Evolutionary conservation across 2,329 filamentous ascomycete genomes (phyloP), one percentile per base, ranked within the genome.

Genomic region (Orbilia ellipsospora): DNA sequence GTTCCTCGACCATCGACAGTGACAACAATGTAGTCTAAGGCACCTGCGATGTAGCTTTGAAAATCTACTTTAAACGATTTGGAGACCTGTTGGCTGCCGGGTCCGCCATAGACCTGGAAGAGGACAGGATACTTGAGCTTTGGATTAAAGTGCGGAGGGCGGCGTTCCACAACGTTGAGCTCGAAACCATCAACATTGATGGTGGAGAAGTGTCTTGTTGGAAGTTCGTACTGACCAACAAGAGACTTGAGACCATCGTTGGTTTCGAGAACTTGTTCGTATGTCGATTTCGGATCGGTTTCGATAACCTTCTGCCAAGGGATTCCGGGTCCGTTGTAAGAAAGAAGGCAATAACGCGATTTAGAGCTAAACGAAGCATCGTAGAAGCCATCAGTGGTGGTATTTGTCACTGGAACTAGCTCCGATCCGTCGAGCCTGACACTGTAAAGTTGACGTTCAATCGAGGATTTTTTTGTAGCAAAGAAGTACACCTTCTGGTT

Each of bases 1-100:
- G 95, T 99, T 50, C 95, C 95, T 60, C 94, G 90, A 16, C 93
- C 93, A 81, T 99, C 95, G 28, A 99, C 90, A 0, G 94, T 98
- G 57, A 99, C 91, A 44, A 97, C 94, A 62, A 99, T 87, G 83
- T 99, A 99, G 50, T 93, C 94, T 0, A 99, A 87, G 18, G 85
- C 89, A 0, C 92, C 90, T 36, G 95, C 93, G 50, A 97, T 85
- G 81, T 95, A 98, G 5, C 92, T 88, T 81, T 98, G 93, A 81
- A 96, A 99, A 81, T 97, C 92, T 73, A 99, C 89, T 8, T 82
- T 83, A 83, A 97, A 99, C 67, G 83, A 87, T 81, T 94, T 94
- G 79, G 88, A 86, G 1, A 99, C 95, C 6, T 88, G 88, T 81
- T 99, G 96, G 16, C 93, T 97, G n/a, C 91, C 92, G 0, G 95